Conservation (phyloP, 345 rosid genomes). For the Carallia pectinifolia region DNA sequence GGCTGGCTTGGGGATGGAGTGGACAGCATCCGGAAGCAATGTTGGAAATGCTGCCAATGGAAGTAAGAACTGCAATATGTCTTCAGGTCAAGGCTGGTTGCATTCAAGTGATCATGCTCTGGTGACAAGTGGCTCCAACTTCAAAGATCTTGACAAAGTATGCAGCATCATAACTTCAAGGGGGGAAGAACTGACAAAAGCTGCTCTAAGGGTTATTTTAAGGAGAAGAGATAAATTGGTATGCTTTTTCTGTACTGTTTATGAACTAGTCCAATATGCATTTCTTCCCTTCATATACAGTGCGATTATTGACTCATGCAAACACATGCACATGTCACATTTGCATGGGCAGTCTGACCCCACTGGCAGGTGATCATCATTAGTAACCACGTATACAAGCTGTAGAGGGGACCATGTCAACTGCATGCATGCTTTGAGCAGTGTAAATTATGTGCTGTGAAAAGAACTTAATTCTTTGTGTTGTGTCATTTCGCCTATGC, state of each 20-base stretch:
- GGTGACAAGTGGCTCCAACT: constrained; percentile 25
- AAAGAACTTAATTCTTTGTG: too few relatives aligned
- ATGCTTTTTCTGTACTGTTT: constrained; percentile 13
- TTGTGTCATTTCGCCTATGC: background rate
- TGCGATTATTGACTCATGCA: too few relatives aligned
- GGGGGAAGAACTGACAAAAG: constrained; percentile 41
- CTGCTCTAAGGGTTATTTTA: constrained; percentile 49
- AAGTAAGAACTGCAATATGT: constrained; percentile 17
- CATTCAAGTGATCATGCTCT: constrained; percentile 17
- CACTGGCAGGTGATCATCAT: too few relatives aligned
- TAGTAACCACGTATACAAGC: too few relatives aligned
- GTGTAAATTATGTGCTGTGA: too few relatives aligned
- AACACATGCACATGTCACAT: too few relatives aligned
- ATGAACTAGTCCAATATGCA: background rate
- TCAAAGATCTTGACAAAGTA: constrained; percentile 37
- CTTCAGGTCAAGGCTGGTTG: constrained; percentile 17
- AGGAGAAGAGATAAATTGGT: constrained; percentile 68
- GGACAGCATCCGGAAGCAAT: constrained; percentile 18
- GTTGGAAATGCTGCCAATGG: constrained; percentile 28
- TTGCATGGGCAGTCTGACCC: too few relatives aligned
- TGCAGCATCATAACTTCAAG: constrained; percentile 36
- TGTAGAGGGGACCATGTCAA: too few relatives aligned
- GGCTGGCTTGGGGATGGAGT: constrained; percentile 12
- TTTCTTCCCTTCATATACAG: background rate
- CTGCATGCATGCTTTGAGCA: too few relatives aligned